Evolutionary conservation across 768 basidiomycete species (phyloP), one percentile per base, ranked within the genome.

Genomic region (Rhizopogon vulgaris): DNA sequence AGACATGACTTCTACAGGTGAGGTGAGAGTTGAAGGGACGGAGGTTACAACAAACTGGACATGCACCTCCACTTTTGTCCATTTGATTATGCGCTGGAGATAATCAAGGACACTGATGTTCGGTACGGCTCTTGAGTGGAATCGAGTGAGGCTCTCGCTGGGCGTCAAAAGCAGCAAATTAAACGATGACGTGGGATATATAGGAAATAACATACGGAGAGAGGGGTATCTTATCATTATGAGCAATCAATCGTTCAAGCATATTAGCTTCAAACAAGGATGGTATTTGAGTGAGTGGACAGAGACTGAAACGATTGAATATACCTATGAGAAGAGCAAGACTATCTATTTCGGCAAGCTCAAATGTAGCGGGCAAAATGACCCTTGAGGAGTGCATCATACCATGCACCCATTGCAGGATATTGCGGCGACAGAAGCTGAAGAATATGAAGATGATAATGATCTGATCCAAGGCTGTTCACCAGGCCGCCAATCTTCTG

Each of bases 201-300:
- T 52, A 53, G 41, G 57, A 39, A 40, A 56, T 42, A 52, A 75
- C 82, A 61, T 75, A 92, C 82, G 92, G 86, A 37, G 84, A 83
- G 56, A 98, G 76, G 52, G 92, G 88, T 69, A 99, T 93, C 66
- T 82, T 83, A 75, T 99, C 95, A 77, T 99, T 99, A 80, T 96
- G 92, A 50, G 79, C 75, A 71, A 96, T 94, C 62, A 99, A 76
- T 57, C 94, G 88, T 65, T 94, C 83, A 60, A 99, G 82, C 94
- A 98, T 98, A 71, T 94, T 90, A 62, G 92, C 93, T 94, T 68
- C 27, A 67, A 57, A 41, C 43, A 51, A 53, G 56, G 54, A 63
- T 57, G 54, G 10, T 51, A 51, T 52, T 49, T 39, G 51, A 38
- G 32, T 40, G 55, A 51, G 38, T 40, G 51, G 52, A 50, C 42